A percentile compares a stretch with the other conserved stretches of the same genome.
phyloP scores from a whole-genome alignment of 768 basidiomycete genomes.

The Exidia glandulosa region DNA sequence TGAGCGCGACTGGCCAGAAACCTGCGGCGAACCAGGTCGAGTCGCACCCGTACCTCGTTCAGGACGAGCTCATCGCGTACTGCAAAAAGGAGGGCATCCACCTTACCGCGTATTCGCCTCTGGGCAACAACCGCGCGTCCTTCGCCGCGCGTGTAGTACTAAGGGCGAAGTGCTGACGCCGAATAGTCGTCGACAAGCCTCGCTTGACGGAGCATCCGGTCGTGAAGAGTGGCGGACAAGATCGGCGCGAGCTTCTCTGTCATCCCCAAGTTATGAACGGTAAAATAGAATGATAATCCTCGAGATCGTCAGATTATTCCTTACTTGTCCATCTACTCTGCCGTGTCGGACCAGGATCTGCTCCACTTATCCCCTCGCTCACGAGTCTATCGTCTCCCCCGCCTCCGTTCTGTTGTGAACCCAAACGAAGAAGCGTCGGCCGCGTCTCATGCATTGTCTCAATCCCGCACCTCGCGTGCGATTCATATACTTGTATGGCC shows the following conservation, averaged over 20 bases:
- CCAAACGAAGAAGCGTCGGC: too few species aligned
- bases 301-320: too few species aligned
- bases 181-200: conserved; percentile 45
- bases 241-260: conserved; percentile 62
- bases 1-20: conserved; percentile 55
- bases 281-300: too few species aligned
- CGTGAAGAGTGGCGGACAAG: conserved; percentile 47
- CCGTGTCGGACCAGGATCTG: too few species aligned
- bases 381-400: too few species aligned
- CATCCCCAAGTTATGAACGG: conserved; percentile 89
- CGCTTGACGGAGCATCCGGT: conserved; percentile 56
- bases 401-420: too few species aligned
- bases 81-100: conserved; percentile 62
- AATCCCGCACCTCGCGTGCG: too few species aligned
- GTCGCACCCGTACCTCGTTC: conserved; percentile 68
- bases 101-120: conserved; percentile 56
- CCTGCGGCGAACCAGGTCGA: conserved; percentile 78
- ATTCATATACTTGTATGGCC: too few species aligned
- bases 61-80: conserved; percentile 60
- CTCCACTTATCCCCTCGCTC: too few species aligned
- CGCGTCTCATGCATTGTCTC: too few species aligned
- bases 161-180: conserved; percentile 16
- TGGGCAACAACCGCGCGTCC: conserved; percentile 74
- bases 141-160: too few species aligned
- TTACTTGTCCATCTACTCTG: too few species aligned